A percentile compares a stretch with the other conserved stretches of the same genome.
Evolutionary conservation across 371 early-diverging fungal species (phyloP).

Genomic region (Rhizopus stolonifer): DNA sequence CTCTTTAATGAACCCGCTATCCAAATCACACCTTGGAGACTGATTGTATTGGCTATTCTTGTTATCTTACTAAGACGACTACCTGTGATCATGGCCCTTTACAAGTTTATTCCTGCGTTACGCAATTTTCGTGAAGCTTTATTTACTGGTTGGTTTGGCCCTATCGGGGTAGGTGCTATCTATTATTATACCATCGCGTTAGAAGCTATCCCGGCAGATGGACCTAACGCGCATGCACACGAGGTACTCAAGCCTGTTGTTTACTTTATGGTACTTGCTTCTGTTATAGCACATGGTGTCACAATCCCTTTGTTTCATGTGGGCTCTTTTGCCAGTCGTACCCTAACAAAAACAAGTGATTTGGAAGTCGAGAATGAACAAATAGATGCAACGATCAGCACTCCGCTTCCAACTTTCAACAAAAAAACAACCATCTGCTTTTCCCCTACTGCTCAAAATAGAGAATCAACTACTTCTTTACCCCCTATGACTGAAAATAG

Average conservation of each 20-base stretch:
- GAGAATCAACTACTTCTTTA: too few species aligned
- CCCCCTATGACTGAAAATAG: too few species aligned
- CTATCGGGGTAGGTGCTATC: slow-evolving; percentile 87
- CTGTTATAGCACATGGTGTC: slow-evolving; percentile 78
- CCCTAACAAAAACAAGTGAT: slow-evolving; percentile 29
- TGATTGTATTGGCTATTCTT: slow-evolving; percentile 62
- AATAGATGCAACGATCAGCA: too few species aligned
- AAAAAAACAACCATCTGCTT: too few species aligned
- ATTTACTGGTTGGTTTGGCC: slow-evolving; percentile 97
- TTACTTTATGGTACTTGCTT: slow-evolving; percentile 71
- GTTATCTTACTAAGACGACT: slow-evolving; percentile 85
- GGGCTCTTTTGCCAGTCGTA: slow-evolving; percentile 33
- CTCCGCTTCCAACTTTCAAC: too few species aligned
- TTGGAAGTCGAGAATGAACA: too few species aligned
- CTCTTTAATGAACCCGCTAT: slow-evolving; percentile 44
- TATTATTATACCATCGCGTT: slow-evolving; percentile 68
- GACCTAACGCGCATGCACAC: slow-evolving; percentile 29
- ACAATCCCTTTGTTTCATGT: slow-evolving; percentile 71
- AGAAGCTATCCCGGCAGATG: slow-evolving; percentile 27
- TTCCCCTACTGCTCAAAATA: too few species aligned
- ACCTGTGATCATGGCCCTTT: slow-evolving; percentile 69
- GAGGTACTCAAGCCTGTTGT: slow-evolving; percentile 60
- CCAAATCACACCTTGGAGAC: slow-evolving; percentile 60
- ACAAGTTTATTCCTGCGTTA: slow-evolving; percentile 67
- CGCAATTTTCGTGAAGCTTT: slow-evolving; percentile 74